Percentiles rank a stretch among this genome's conserved stretches.
Evolutionary conservation across 192 early-diverging fungal genomes (phyloP).

Genomic region (Fimicolochytrium jonesii): DNA sequence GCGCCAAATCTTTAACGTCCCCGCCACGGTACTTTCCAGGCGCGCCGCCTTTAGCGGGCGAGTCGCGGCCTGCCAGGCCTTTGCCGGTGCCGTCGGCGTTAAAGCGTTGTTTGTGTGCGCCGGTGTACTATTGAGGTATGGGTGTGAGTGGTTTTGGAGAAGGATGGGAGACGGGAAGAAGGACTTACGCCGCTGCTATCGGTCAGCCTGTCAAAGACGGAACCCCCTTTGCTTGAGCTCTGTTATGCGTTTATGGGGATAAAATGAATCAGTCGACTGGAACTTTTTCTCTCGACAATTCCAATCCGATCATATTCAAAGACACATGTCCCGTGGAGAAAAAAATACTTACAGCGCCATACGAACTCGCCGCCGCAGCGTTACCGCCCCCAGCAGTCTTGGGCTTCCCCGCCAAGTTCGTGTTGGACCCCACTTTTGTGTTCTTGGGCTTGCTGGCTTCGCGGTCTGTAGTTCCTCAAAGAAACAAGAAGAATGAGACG

Average conservation of each 20-base stretch:
- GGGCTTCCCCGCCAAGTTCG: slow-evolving; percentile 9
- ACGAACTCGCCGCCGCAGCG: too few species aligned
- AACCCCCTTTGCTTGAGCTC: slow-evolving; percentile 7
- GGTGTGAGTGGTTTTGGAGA: background rate
- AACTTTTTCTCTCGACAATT: too few species aligned
- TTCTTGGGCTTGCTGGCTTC: slow-evolving; percentile 32
- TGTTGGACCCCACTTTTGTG: slow-evolving; percentile 19
- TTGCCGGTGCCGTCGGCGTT: slow-evolving; percentile 42
- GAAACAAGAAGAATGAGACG: too few species aligned
- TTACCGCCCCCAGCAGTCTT: background rate
- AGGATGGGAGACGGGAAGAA: background rate
- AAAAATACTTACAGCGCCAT: slow-evolving; percentile 12
- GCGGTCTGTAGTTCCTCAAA: slow-evolving; percentile 23
- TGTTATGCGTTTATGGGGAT: background rate
- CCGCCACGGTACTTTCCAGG: slow-evolving; percentile 36
- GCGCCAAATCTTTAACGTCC: slow-evolving; percentile 43
- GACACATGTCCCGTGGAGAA: too few species aligned
- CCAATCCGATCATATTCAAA: background rate
- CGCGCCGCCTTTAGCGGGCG: slow-evolving; percentile 23
- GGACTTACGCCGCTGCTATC: slow-evolving; percentile 23
- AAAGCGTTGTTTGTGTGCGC: slow-evolving; percentile 42
- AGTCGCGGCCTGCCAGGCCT: slow-evolving; percentile 46
- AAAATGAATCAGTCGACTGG: too few species aligned
- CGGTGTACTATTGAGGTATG: too few species aligned
- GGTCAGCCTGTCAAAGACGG: slow-evolving; percentile 48